Evolutionary conservation across 176 grass and related monocot species (phyloP), one percentile per base, ranked within the genome.

Genomic region (Otatea glauca): DNA sequence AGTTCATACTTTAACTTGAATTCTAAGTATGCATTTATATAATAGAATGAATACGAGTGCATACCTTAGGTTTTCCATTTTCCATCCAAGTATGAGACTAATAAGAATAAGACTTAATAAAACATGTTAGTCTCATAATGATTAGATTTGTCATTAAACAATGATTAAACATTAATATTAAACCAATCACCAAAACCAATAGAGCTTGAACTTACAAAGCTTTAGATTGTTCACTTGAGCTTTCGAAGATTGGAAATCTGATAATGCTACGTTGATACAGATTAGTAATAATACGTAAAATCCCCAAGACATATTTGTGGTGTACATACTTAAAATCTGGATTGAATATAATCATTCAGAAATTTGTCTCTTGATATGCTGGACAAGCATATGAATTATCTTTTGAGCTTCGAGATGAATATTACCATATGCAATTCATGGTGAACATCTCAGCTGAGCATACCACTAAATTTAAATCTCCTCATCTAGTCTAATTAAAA

Each of bases 221-320:
- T 54, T 25, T 54, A 74, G 5, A 84, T 76, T 84, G 65, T 70
- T 43, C 56, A n/a, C 21, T 74, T 65, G 14, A 32, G 3, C 9
- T 84, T 74, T 75, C 51, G 7, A 84, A 51, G 35, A 64, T 65
- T 38, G 13, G 25, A 4, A 75, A 65, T 5, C 3, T 83, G 21
- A 75, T 73, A 65, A 75, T 84, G 64, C 64, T 61, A 32, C 29
- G 64, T 61, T 71, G 20, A 66, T 24, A 78, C 45, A 18, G 7
- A 76, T 66, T 70, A 32, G 0, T 20, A 72, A 32, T 58, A 78
- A 39, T 58, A 16, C 20, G 20, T 58, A 41, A 21, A 16, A 58
- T 32, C 4, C 51, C 34, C 24, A 18, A 55, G 16, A 86, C 59
- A 72, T 67, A 9, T 73, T 82, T 68, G 14, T 72, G 11, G 6